phyloP scores from a whole-genome alignment of 495 filamentous ascomycete species.

The Penicillium paxilli region DNA sequence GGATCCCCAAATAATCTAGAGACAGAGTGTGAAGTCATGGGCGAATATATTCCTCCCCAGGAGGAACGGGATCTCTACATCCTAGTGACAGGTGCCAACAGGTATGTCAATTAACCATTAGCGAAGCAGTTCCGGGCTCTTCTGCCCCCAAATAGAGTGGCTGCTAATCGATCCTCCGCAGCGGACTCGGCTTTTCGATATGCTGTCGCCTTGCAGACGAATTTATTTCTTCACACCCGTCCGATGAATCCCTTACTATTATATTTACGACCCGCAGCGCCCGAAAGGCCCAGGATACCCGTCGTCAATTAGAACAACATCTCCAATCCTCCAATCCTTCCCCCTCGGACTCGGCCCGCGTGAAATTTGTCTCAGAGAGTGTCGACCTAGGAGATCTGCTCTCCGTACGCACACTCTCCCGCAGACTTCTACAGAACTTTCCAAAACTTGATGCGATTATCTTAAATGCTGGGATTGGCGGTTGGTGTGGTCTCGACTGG shows the following conservation, averaged over 20 bases:
- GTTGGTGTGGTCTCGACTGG: constrained; percentile 82
- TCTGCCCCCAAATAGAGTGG: neutral
- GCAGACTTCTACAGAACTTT: constrained; percentile 44
- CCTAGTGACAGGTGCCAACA: constrained; percentile 54
- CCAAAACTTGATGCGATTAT: constrained; percentile 78
- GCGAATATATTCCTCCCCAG: constrained; percentile 1
- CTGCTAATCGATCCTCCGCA: constrained; percentile 31
- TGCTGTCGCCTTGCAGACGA: constrained; percentile 88
- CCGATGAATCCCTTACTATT: constrained; percentile 55
- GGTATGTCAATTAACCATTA: constrained; percentile 26
- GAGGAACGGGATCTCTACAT: constrained; percentile 31
- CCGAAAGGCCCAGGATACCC: constrained; percentile 45
- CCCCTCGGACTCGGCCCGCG: constrained; percentile 28
- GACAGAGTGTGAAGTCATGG: constrained; percentile 17
- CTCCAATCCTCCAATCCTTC: constrained; percentile 24
- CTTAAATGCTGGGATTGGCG: constrained; percentile 89
- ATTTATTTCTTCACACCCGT: constrained; percentile 69
- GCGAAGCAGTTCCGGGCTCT: neutral
- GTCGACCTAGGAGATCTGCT: constrained; percentile 58
- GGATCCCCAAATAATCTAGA: constrained; percentile 1
- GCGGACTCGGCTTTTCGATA: constrained; percentile 87
- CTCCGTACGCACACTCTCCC: constrained; percentile 54
- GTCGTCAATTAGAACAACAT: constrained; percentile 38
- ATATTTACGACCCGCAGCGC: constrained; percentile 54
- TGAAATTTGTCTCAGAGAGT: constrained; percentile 48